These are phyloP conservation scores for Ophiocordyceps robertsii DNA, from an alignment of 2,329 filamentous ascomycete species.

Conservation along the genomic window DNA sequence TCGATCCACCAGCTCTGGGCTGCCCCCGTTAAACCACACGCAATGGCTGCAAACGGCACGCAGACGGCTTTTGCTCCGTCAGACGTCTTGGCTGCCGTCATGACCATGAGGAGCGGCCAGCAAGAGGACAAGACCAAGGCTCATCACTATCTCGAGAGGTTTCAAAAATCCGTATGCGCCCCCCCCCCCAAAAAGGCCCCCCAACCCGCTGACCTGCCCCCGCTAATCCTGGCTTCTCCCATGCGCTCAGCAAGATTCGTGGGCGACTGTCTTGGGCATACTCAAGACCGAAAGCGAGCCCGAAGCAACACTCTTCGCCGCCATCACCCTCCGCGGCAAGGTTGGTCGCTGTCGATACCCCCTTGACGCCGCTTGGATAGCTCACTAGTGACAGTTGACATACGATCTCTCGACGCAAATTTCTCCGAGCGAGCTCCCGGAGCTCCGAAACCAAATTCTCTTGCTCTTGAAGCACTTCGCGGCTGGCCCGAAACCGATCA, in stretches of 20 bases:
- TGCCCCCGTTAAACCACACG: constrained; percentile 4
- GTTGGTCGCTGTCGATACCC: constrained; percentile 29
- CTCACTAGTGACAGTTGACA: constrained; percentile 54
- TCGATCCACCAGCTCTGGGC: not conserved
- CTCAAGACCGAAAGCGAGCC: constrained; percentile 69
- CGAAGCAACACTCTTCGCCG: constrained; percentile 87
- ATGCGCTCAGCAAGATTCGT: constrained; percentile 66
- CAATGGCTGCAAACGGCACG: constrained; percentile 54
- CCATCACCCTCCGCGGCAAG: constrained; percentile 96
- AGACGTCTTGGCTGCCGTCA: constrained; percentile 70
- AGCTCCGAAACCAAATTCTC: constrained; percentile 74
- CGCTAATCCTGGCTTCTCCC: not conserved
- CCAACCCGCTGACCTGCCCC: not conserved
- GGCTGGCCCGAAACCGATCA: constrained; percentile 67
- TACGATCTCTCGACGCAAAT: constrained; percentile 86
- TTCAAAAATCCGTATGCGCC: constrained; percentile 81
- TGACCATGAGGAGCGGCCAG: constrained; percentile 81
- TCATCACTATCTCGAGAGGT: constrained; percentile 81
- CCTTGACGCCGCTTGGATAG: not conserved
- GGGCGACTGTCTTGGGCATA: constrained; percentile 77
- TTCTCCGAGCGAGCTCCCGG: constrained; percentile 56
- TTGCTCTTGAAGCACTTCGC: constrained; percentile 70
- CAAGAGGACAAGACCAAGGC: constrained; percentile 76
- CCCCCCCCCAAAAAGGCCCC: not conserved
- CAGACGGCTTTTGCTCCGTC: constrained; percentile 63